Conservation (phyloP, 495 filamentous ascomycete species). For the Xylaria venustula region DNA sequence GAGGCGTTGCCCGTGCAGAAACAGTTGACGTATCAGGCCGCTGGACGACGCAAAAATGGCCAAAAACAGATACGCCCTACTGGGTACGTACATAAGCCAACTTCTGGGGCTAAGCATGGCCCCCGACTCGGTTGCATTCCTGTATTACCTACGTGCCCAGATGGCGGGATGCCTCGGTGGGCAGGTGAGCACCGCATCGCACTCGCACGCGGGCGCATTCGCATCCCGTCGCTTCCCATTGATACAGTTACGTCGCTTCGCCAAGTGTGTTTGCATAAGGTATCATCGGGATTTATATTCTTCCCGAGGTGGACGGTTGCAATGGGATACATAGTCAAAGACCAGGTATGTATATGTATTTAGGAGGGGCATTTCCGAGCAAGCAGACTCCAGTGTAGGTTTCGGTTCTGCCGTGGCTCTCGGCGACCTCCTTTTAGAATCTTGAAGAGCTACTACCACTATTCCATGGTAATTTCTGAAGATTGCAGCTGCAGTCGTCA, state of each 20-base stretch:
- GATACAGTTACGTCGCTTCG: background rate
- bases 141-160: background rate
- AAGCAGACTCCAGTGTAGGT: background rate
- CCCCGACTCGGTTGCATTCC: background rate
- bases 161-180: background rate
- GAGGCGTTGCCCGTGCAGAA: background rate
- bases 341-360: background rate
- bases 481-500: background rate
- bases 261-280: background rate
- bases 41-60: background rate
- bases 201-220: background rate
- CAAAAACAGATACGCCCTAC: slow-evolving; percentile 11
- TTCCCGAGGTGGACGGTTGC: background rate
- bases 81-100: background rate
- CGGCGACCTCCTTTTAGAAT: background rate
- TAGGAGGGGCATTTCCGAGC: background rate
- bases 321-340: background rate
- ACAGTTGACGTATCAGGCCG: slow-evolving; percentile 13
- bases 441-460: background rate
- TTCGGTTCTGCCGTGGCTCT: background rate
- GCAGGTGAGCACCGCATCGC: background rate
- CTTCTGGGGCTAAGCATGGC: slow-evolving; percentile 4
- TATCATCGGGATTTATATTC: background rate
- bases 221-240: background rate
- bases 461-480: background rate